Base-by-base conservation (phyloP, 257 asterid genomes). In the Primulina eburnea region DNA sequence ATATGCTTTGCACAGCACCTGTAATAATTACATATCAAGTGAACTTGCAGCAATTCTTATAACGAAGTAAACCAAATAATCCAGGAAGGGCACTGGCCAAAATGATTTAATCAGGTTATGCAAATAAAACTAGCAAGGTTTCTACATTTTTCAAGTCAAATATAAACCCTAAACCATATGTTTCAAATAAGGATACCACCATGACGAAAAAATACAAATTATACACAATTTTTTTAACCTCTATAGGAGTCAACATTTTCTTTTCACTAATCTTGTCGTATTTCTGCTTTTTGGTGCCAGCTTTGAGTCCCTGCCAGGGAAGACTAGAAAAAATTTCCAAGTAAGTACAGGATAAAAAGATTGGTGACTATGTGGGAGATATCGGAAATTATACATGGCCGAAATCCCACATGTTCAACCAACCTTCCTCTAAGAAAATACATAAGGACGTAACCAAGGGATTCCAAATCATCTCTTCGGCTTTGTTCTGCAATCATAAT, bases 221-320 rank as follows among this genome's bases (percentile, higher is more conserved):
- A 10, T 40, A 53, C 29, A 65, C 33, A 64, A 62, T 6, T 47
- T 32, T 3, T 55, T 70, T 77, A 78, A 84, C 89, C 89, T 84
- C 89, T 56, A 84, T 73, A 29, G 89, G 80, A 40, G 89, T 84
- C 57, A 81, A 55, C 86, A 79, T 81, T 77, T 84, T 84, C 84
- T 84, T 81, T 76, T 84, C 89, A 66, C 89, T 84, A 72, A 84
- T 81, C 76, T 77, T 81, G 77, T 84, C 89, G 63, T 84, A 84
- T 64, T 84, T 84, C 82, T 84, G 84, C 78, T 84, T 84, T 75
- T 84, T 84, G 70, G 84, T 81, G 66, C 84, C 89, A 58, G 89
- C 89, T 81, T 75, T 81, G 60, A 84, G 53, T 64, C 89, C 89
- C 80, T 84, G 89, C 89, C 89, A 84, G 21, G 89, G 89, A 67